phyloP scores from a whole-genome alignment of 192 early-diverging fungal species.

The Rhizophagus sp. region DNA sequence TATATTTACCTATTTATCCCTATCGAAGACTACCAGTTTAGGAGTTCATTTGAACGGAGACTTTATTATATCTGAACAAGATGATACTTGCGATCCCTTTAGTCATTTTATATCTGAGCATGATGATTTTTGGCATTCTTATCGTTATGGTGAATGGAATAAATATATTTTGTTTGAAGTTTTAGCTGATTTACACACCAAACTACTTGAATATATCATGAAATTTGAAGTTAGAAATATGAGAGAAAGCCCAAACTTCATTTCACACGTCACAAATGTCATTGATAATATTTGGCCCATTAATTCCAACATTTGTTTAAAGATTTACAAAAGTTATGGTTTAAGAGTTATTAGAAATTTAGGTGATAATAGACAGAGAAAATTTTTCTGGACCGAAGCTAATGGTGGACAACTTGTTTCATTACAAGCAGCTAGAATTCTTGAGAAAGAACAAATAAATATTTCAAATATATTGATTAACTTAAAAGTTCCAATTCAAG shows the following conservation, averaged over 20 bases:
- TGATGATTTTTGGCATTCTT: neutral
- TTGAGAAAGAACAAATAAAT: neutral
- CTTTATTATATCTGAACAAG: neutral
- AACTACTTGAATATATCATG: neutral
- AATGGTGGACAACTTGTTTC: conserved; percentile 4
- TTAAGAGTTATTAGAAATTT: neutral
- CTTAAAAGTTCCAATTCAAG: neutral
- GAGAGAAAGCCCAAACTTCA: too few species aligned
- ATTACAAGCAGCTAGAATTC: neutral
- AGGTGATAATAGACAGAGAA: neutral
- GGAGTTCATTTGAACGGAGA: conserved; percentile 38
- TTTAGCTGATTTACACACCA: neutral
- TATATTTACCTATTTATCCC: conserved; percentile 38
- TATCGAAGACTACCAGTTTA: conserved; percentile 28
- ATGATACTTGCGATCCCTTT: too few species aligned
- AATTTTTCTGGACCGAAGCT: neutral
- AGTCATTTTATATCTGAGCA: too few species aligned
- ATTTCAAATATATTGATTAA: neutral
- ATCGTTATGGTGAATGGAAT: neutral
- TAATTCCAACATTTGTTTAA: too few species aligned
- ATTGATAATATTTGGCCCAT: neutral
- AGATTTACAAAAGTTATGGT: neutral
- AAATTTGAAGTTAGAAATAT: neutral
- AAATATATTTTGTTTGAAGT: neutral
- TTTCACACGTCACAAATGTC: neutral